Evolutionary conservation across 805 yeast genomes (phyloP), one percentile per base, ranked within the genome.

Genomic region (Lipomyces yamadae): DNA sequence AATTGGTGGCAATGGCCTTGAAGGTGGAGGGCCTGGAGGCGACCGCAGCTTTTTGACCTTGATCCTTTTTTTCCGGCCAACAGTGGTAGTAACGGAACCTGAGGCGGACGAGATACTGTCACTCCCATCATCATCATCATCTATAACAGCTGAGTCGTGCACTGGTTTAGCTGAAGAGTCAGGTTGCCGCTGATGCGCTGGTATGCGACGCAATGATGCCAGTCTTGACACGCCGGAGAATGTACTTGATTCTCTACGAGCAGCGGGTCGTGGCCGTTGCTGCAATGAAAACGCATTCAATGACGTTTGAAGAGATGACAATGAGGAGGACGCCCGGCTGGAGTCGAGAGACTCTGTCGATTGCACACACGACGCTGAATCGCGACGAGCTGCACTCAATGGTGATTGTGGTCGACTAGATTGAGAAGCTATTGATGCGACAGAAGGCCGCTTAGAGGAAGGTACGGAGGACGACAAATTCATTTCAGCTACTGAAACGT

Each of bases 191-290:
- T 56, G 33, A 37, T 52, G 48, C 58, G 63, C 13, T 48, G 63
- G 42, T 53, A 58, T n/a, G 56, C 55, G 55, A 24, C 55, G 52
- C 33, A 55, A 15, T 33, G 64, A 54, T 55, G 62, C 15, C 53
- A 57, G 58, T 32, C 62, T 29, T 53, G 50, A 3, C 63, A 65
- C 6, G 5, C 64, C 33, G 30, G 64, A 53, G 3, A 62, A 35
- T 18, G 69, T 62, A 39, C 52, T 35, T 8, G 69, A 66, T 60
- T 66, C 69, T 33, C 69, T 63, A 13, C 69, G 53, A 7, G 65
- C 64, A 18, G 68, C 62, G 8, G 58, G 48, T 5, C 29, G 29
- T 5, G 56, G 53, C 32, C 15, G 50, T 10, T 61, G 53, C 32
- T 57, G 30, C n/a, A 58, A 32, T 8, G 60, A 29, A 18, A 61